These are phyloP conservation scores for Globisporangium middletonii DNA, from an alignment of 352 stramenopile genomes.

Conservation along the genomic window DNA sequence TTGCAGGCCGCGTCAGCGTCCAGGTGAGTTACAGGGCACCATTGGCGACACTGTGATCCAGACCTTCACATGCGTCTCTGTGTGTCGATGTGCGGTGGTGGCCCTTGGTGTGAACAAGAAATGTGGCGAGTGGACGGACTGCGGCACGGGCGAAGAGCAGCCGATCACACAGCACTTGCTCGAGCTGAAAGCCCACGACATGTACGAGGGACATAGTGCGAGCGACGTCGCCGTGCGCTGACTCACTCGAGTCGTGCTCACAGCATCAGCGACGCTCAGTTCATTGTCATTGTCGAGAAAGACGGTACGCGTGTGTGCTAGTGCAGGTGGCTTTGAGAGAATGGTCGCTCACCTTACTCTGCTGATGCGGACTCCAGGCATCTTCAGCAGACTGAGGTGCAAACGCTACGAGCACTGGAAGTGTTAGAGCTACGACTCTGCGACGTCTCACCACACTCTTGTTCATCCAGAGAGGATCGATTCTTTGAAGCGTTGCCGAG, in stretches of 20 bases:
- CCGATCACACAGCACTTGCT: slow-evolving; percentile 77
- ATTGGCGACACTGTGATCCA: no score
- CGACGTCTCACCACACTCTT: slow-evolving; percentile 2
- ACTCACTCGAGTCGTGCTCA: not conserved
- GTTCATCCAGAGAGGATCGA: slow-evolving; percentile 52
- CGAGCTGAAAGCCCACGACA: slow-evolving; percentile 33
- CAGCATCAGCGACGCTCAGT: slow-evolving; percentile 69
- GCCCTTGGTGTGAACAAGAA: slow-evolving; percentile 17
- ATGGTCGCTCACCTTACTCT: slow-evolving; percentile 13
- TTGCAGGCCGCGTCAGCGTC: slow-evolving; percentile 48
- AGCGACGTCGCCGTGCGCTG: not conserved
- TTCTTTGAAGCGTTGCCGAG: slow-evolving; percentile 87
- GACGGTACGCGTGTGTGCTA: slow-evolving; percentile 57
- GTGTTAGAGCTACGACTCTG: not conserved
- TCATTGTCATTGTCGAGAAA: slow-evolving; percentile 94
- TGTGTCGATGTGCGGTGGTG: not conserved
- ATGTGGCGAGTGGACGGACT: slow-evolving; percentile 50
- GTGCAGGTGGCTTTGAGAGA: not conserved
- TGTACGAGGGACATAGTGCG: slow-evolving; percentile 24
- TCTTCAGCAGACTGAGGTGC: slow-evolving; percentile 91
- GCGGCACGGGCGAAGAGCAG: slow-evolving; percentile 47
- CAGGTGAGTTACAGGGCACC: slow-evolving; percentile 20
- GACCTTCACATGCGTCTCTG: not conserved
- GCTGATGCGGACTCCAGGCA: slow-evolving; percentile 41
- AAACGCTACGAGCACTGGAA: no score